A percentile compares a stretch with the other conserved stretches of the same genome.
phyloP scores from a whole-genome alignment of 306 rosid genomes.

The Abrus pulchellus region DNA sequence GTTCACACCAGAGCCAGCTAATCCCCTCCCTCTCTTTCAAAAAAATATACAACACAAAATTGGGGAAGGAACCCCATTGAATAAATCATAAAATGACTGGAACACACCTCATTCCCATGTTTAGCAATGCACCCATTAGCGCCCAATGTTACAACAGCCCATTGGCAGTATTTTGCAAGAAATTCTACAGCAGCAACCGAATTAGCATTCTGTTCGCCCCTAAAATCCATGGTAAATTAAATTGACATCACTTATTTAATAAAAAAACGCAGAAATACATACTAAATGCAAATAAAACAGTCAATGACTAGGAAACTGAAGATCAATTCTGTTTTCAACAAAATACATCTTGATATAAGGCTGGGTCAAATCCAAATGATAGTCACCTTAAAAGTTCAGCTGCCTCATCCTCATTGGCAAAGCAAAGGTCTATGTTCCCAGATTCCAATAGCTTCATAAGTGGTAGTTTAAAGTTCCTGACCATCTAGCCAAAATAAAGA shows the following conservation, averaged over 20 bases:
- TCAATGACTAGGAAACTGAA: slow-evolving; percentile 36
- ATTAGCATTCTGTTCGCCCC: slow-evolving; percentile 65
- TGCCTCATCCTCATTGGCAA: slow-evolving; percentile 98
- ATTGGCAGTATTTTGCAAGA: slow-evolving; percentile 77
- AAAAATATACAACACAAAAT: background rate
- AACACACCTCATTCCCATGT: slow-evolving; percentile 86
- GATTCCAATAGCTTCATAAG: slow-evolving; percentile 80
- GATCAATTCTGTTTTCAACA: slow-evolving; percentile 38
- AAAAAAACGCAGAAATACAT: background rate
- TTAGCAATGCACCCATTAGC: slow-evolving; percentile 88
- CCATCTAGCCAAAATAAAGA: slow-evolving; percentile 79
- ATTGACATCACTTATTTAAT: slow-evolving; percentile 34
- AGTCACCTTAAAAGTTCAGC: slow-evolving; percentile 86
- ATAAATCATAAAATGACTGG: slow-evolving; percentile 5
- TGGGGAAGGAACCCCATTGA: background rate
- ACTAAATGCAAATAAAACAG: background rate
- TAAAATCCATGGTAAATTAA: slow-evolving; percentile 51
- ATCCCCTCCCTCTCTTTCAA: no score
- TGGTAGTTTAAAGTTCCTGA: slow-evolving; percentile 72
- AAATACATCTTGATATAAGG: slow-evolving; percentile 24
- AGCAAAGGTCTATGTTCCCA: slow-evolving; percentile 87
- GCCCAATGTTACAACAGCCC: slow-evolving; percentile 97
- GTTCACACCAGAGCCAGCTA: slow-evolving; percentile 9
- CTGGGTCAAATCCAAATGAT: slow-evolving; percentile 21
- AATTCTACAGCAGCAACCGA: slow-evolving; percentile 74